Base-by-base conservation (phyloP, 768 basidiomycete genomes). In the Hirschioporus abietinus region DNA sequence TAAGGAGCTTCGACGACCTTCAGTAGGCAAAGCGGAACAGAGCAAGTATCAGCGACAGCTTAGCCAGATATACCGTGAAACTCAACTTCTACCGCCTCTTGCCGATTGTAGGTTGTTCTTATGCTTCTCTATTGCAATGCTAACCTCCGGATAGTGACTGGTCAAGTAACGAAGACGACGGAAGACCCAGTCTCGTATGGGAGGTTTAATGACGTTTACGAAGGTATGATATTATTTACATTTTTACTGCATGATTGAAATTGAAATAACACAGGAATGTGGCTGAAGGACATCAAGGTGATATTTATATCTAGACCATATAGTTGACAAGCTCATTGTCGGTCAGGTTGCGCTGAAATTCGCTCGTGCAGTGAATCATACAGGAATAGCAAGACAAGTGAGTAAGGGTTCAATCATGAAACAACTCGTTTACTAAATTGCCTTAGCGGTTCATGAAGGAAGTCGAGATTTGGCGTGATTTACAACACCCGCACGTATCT, bases 391-490 rank as follows among this genome's bases (percentile, higher is more conserved):
- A n/a, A 78, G 78, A 63, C 71, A 76, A 64, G 81, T 81, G 35
- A 15, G 70, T 68, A 58, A n/a, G 10, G n/a, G 52, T 63, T 58
- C 18, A 5, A 20, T 57, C 42, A 23, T 23, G 18, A 15, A 9
- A 20, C 26, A 23, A 25, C 24, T 10, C n/a, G 15, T 27, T 18
- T 26, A 27, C 67, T 63, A 25, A 35, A 36, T 62, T 8, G 24
- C 42, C 12, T 20, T 10, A 84, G 82, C 76, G 77, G 10, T 81
- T 83, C 69, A 72, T 79, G 70, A 73, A 76, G 63, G 80, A 83
- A 69, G 78, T 82, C 1, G 73, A 76, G 26, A 78, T 78, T 60
- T 83, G 81, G 81, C 75, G 80, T 64, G 72, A 73, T 24, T 72
- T 84, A 25, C 69, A 77, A 15, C 81, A 83, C 69, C 72, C 74